Conservation (phyloP, 306 rosid species). For the Mimosa pudica region DNA sequence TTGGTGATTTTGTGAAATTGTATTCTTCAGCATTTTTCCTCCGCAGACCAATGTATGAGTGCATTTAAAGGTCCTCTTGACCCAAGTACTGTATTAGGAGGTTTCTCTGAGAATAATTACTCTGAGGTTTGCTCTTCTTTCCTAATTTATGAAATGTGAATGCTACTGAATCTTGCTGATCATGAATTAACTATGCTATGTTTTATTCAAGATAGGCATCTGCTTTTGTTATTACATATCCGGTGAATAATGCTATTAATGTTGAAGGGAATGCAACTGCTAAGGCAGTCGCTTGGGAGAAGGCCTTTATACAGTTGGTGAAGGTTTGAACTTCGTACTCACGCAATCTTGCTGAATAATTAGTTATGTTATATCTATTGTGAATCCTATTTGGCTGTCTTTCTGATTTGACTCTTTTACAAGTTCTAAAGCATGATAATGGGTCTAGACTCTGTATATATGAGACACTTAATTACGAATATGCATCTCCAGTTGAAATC, state of each 20-base stretch:
- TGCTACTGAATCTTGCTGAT: constrained; percentile 26
- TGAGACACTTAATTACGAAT: not conserved
- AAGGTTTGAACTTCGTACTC: constrained; percentile 62
- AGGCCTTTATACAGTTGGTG: constrained; percentile 81
- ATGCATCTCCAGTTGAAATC: not conserved
- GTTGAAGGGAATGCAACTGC: constrained; percentile 68
- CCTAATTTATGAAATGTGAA: constrained; percentile 35
- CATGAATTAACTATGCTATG: constrained; percentile 40
- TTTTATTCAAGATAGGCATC: constrained; percentile 75
- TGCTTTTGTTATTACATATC: constrained; percentile 84
- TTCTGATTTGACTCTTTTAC: constrained; percentile 17
- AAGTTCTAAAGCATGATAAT: constrained; percentile 13
- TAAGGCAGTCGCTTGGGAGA: constrained; percentile 94
- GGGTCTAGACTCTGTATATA: constrained; percentile 17
- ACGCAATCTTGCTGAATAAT: not conserved
- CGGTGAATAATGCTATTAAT: constrained; percentile 80
- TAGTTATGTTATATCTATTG: not conserved
- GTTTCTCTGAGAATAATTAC: constrained; percentile 76
- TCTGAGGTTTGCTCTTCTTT: constrained; percentile 63
- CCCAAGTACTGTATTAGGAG: constrained; percentile 98
- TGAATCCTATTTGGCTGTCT: too few relatives aligned
- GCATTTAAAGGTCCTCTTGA: constrained; percentile 96
- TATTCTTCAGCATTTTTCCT: constrained; percentile 82
- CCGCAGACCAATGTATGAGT: constrained; percentile 90
- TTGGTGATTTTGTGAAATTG: constrained; percentile 30